Percentiles rank a stretch among this genome's conserved stretches.
Conservation (phyloP, 805 yeast genomes). For the Candida oleophila region DNA sequence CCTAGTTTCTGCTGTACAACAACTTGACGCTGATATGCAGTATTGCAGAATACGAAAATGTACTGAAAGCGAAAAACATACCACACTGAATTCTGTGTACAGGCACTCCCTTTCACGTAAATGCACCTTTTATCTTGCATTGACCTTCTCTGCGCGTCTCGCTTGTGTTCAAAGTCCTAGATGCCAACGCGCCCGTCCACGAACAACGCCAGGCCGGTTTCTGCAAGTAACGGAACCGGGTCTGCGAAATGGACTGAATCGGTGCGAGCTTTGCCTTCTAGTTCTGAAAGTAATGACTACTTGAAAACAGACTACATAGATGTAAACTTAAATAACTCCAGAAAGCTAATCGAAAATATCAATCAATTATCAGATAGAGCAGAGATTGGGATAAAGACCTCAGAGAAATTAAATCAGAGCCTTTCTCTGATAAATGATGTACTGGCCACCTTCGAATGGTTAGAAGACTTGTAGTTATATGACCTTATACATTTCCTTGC, state of each 20-base stretch:
- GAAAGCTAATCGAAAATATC: constrained; percentile 28
- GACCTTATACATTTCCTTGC: not conserved
- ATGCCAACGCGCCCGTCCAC: not conserved
- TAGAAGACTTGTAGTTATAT: constrained; percentile 6
- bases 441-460: constrained; percentile 24
- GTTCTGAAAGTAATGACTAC: constrained; percentile 29
- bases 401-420: constrained; percentile 14
- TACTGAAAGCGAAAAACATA: too few relatives aligned
- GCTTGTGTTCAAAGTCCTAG: too few relatives aligned
- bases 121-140: too few relatives aligned
- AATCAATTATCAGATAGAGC: constrained; percentile 11
- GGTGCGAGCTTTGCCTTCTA: constrained; percentile 34
- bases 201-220: not conserved
- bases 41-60: too few relatives aligned
- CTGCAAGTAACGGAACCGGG: not conserved
- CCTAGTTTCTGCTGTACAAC: too few relatives aligned
- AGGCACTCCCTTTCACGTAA: too few relatives aligned
- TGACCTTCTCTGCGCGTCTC: too few relatives aligned
- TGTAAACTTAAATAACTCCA: constrained; percentile 36
- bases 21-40: too few relatives aligned
- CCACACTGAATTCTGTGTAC: too few relatives aligned
- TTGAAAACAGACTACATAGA: constrained; percentile 36
- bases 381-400: constrained; percentile 7
- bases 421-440: constrained; percentile 18
- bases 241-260: constrained; percentile 22